Evolutionary conservation across 495 filamentous ascomycete species (phyloP), one percentile per base, ranked within the genome.

Genomic region (Daldinia concentrica): DNA sequence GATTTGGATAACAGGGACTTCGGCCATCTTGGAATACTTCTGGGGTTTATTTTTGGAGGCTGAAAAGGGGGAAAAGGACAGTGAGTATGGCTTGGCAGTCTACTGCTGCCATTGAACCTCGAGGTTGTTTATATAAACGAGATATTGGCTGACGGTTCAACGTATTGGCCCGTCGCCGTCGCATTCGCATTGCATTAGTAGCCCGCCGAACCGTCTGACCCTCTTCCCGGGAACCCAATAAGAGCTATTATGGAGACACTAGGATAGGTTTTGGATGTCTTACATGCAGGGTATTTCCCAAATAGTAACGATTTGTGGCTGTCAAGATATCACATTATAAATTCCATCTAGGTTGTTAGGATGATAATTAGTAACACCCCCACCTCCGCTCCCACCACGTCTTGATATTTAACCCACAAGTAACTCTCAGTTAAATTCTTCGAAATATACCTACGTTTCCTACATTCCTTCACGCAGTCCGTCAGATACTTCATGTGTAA

Each of bases 1-100:
- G 56, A 82, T 72, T 27, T 82, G 80, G 55, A 82, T 61, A 1
- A 68, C 59, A 19, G 67, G 63, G 12, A 61, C 37, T 57, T 71
- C 66, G 3, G 71, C 59, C 71, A 74, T 74, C 26, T 9, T 66
- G 62, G 62, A 39, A 12, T 19, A 32, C 17, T 48, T 45, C 30
- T 30, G 8, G 22, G 17, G 37, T 54, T 30, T n/a, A 54, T 43
- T 51, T 45, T 39, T 7, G 29, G 24, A 41, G 48, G 15, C 6
- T 54, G 50, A 54, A 54, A 29, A n/a, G 26, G 27, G 9, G 8
- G n/a, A 30, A 29, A 15, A 17, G 34, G 34, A 30, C 12, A 54
- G 14, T 22, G 24, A 54, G 26, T 11, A 48, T 48, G 24, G 43
- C 17, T 48, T 48, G 43, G 43, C 43, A 48, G 17, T 8, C 3